Conservation (phyloP, 139 green algal genomes). For the Chlamydomonas sp. region DNA sequence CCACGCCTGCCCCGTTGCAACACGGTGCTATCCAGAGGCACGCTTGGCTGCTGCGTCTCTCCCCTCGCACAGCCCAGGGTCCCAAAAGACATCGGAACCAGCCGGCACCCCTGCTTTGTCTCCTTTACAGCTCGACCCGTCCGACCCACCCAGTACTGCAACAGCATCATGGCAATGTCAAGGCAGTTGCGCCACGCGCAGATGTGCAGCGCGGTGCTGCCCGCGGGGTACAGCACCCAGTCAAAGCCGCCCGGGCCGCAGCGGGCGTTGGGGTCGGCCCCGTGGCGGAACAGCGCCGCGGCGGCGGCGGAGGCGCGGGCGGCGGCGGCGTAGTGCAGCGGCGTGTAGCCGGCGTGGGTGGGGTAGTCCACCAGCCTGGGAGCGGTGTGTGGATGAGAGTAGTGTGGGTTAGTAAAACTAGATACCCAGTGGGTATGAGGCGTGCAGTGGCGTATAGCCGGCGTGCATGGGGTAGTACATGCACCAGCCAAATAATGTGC, state of each 20-base stretch:
- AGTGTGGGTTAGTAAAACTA: background rate
- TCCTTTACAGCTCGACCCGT: too few species aligned
- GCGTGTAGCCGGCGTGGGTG: constrained; percentile 5
- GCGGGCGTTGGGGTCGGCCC: constrained; percentile 15
- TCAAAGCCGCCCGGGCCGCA: constrained; percentile 3
- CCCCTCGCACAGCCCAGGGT: too few species aligned
- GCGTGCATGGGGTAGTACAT: too few species aligned
- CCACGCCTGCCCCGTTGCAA: too few species aligned
- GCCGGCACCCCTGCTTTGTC: too few species aligned
- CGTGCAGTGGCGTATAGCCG: background rate
- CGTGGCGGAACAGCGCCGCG: background rate
- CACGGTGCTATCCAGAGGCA: too few species aligned
- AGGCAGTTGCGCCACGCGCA: background rate
- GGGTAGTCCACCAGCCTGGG: constrained; percentile 12
- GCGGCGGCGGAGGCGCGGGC: background rate
- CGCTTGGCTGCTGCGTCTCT: too few species aligned
- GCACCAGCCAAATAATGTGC: too few species aligned
- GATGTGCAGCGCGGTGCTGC: constrained; percentile 16
- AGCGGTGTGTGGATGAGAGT: background rate
- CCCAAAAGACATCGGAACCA: too few species aligned
- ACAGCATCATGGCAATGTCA: constrained; percentile 22
- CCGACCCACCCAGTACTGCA: background rate
- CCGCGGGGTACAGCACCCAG: background rate
- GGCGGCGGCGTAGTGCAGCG: constrained; percentile 20
- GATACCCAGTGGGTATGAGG: background rate